A percentile compares a stretch with the other conserved stretches of the same genome.
Evolutionary conservation across 306 rosid species (phyloP).

Genomic region (Styphnolobium japonicum): DNA sequence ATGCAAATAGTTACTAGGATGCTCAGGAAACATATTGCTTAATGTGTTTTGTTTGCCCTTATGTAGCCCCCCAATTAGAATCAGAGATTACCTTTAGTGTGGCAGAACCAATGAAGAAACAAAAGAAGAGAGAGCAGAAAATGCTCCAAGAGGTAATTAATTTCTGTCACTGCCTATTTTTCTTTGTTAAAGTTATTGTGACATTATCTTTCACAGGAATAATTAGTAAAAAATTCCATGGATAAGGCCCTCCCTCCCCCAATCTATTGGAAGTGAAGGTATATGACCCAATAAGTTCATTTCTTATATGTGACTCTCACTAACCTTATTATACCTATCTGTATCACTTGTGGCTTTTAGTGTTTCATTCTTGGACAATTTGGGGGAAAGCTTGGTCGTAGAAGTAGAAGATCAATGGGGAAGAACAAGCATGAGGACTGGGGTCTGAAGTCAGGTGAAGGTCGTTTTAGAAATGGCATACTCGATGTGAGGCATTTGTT

Average conservation of each 20-base stretch:
- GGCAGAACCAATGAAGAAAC: conserved; percentile 57
- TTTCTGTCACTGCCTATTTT: not conserved
- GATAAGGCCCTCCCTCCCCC: conserved; percentile 34
- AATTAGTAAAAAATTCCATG: not conserved
- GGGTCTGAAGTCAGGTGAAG: conserved; percentile 45
- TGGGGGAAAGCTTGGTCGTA: conserved; percentile 31
- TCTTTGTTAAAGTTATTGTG: not conserved
- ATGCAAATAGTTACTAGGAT: not conserved
- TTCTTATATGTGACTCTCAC: not conserved
- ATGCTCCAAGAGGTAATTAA: conserved; percentile 47
- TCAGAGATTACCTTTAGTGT: conserved; percentile 52
- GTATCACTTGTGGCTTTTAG: conserved; percentile 19
- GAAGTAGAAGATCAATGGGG: conserved; percentile 30
- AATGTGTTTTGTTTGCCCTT: not conserved
- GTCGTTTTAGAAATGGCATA: conserved; percentile 53
- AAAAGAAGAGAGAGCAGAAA: conserved; percentile 58
- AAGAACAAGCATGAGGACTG: conserved; percentile 47
- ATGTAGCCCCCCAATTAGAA: conserved; percentile 47
- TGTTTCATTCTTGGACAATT: conserved; percentile 38
- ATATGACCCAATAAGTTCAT: not conserved
- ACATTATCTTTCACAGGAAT: not conserved
- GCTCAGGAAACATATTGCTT: not conserved
- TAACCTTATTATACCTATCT: not conserved
- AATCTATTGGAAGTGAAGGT: not conserved
- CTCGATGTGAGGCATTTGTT: conserved; percentile 58